Evolutionary conservation across 2,329 filamentous ascomycete genomes (phyloP), one percentile per base, ranked within the genome.

Genomic region (Pseudocercospora musae): DNA sequence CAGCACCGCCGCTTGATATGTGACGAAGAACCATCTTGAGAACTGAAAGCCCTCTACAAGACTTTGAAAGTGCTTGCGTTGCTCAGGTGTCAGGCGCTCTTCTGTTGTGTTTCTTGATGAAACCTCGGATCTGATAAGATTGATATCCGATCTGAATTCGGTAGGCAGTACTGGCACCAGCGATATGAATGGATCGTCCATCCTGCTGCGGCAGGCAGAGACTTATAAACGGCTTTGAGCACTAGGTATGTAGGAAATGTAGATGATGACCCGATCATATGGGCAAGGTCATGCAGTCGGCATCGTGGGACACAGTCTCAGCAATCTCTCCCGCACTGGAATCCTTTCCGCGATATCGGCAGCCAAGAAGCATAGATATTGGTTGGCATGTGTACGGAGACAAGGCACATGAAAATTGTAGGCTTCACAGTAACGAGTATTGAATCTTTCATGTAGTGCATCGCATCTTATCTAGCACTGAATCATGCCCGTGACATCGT

Each of bases 1-100:
- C 2, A 78, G 25, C 21, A 80, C 62, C 1, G 76, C 75, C 1
- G 73, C 42, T 58, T 81, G 79, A 57, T 80, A 81, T 0, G 73
- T 76, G 9, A 72, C 57, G 15, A 79, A 60, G 20, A 80, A 74
- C 44, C 69, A 68, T 58, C 77, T 67, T 3, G 75, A 74, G 64
- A 75, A 80, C 25, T 23, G 6, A 20, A 66, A 61, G n/a, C 58
- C 62, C 11, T 62, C 59, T 11, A 59, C 49, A 5, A 68, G 63
- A 25, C 53, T 52, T 2, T 49, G 31, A 27, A 59, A 52, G 29
- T 66, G 61, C 25, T 59, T 48, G 9, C 13, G 20, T 31, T 52
- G 48, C 48, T 52, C 48, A 27, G 48, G 48, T 31, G 48, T 52
- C 20, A 48, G 9, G 9, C 44, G 44, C 20, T 52, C 18, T 13